Evolutionary conservation across 257 asterid species (phyloP).

Genomic region (Plantago ovata): DNA sequence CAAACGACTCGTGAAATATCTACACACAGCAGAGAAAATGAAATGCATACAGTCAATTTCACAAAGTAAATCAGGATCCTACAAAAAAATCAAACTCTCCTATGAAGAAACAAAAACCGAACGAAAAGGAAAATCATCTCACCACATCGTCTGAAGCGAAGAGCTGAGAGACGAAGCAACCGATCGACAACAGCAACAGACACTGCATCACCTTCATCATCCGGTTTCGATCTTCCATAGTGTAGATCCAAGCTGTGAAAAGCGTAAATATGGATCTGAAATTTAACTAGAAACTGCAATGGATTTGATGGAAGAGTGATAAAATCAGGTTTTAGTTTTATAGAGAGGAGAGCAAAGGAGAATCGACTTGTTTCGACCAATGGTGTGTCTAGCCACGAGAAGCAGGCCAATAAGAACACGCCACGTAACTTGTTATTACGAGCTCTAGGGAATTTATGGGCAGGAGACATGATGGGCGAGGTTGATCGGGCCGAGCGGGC

Average conservation of each 20-base stretch:
- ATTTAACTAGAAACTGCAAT: neutral
- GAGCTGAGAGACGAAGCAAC: slow-evolving; percentile 60
- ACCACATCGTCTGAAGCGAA: slow-evolving; percentile 68
- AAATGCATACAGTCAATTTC: neutral
- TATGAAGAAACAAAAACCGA: too few species aligned
- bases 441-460: too few species aligned
- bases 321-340: slow-evolving; percentile 1
- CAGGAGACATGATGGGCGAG: neutral
- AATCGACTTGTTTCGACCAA: slow-evolving; percentile 58
- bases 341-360: slow-evolving; percentile 28
- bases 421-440: slow-evolving; percentile 25
- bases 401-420: slow-evolving; percentile 29
- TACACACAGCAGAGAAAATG: slow-evolving; percentile 26
- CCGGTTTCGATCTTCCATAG: slow-evolving; percentile 52
- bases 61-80: neutral
- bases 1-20: slow-evolving; percentile 83
- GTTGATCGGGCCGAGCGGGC: neutral
- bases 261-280: neutral
- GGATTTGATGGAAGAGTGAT: too few species aligned
- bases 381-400: slow-evolving; percentile 40
- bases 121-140: neutral
- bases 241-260: neutral
- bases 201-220: slow-evolving; percentile 43
- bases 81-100: too few species aligned
- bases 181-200: slow-evolving; percentile 42